Evolutionary conservation across 805 yeast species (phyloP), one percentile per base, ranked within the genome.

Genomic region (Metschnikowia anglica): DNA sequence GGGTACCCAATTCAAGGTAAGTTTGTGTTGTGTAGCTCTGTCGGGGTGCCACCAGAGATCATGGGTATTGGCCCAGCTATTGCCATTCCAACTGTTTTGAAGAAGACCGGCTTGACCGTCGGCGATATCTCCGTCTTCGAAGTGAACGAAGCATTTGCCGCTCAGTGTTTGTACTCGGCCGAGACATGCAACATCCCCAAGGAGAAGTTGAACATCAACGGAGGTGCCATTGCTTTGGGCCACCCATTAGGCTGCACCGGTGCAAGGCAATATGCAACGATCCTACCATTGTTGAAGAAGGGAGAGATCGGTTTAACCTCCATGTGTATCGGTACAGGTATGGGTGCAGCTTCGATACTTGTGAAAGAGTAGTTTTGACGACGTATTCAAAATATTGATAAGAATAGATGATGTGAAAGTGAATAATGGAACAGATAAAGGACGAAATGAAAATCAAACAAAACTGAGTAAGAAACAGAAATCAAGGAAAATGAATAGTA

Each of bases 61-160:
- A 91, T 91, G 99, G 99, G 98, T 46, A 81, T 91, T 56, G 99
- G 98, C 33, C 99, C 99, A 45, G 97, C 96, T 20, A 80, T 77
- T 56, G 99, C 98, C 46, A 90, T 91, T 57, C 98, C 99, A 48
- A 78, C 77, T 43, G 83, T 88, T 15, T 76, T 91, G 53, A 72
- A 76, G 62, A 79, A 79, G 59, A 55, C 72, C 41, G 82, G 83
- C 27, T 63, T 90, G 47, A 66, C 73, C 5, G 72, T 77, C 21
- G 74, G 76, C 36, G 96, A 89, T 55, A 69, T 91, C 43, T 74
- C 79, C 37, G 76, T 88, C 28, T 90, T 76, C 62, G 98, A 91
- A 72, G 81, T 91, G 60, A 90, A 90, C 67, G 98, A 91, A 73
- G 97, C 98, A 1, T 91, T 91, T 68, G 97, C 98, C 13, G 93